phyloP scores from a whole-genome alignment of 257 asterid genomes.

The Solanum tarijense region DNA sequence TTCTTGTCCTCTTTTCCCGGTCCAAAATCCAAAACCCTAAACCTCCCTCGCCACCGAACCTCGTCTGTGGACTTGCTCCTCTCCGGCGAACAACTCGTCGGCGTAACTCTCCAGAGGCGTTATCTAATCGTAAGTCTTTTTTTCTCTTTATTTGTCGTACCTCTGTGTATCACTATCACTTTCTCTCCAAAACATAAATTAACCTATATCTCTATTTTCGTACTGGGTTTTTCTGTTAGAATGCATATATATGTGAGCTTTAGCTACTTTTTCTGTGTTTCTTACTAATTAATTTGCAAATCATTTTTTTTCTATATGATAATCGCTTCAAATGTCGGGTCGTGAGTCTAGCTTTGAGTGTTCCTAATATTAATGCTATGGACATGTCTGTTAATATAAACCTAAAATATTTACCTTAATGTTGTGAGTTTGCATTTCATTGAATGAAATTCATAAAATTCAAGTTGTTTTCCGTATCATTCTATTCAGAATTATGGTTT shows the following conservation, averaged over 20 bases:
- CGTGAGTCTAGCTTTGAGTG: neutral
- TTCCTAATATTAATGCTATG: neutral
- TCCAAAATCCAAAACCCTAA: constrained; percentile 1
- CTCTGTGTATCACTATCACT: neutral
- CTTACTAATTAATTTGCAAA: neutral
- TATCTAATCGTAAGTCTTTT: neutral
- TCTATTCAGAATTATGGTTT: neutral
- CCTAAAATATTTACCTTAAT: neutral
- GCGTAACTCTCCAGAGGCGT: neutral
- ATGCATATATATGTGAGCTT: neutral
- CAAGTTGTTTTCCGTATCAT: neutral
- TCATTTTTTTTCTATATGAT: neutral
- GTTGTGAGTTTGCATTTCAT: neutral
- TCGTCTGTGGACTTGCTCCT: neutral
- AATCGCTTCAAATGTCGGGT: neutral
- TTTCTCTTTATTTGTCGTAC: neutral
- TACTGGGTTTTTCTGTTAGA: neutral
- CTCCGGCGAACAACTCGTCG: neutral
- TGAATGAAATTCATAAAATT: neutral
- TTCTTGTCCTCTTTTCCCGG: neutral
- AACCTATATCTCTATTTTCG: neutral
- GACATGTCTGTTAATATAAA: neutral
- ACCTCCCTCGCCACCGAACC: neutral
- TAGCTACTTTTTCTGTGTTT: neutral
- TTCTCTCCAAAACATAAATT: neutral